A percentile compares a stretch with the other conserved stretches of the same genome.
phyloP scores from a whole-genome alignment of 2,329 filamentous ascomycete genomes.

The Diaporthe vexans region DNA sequence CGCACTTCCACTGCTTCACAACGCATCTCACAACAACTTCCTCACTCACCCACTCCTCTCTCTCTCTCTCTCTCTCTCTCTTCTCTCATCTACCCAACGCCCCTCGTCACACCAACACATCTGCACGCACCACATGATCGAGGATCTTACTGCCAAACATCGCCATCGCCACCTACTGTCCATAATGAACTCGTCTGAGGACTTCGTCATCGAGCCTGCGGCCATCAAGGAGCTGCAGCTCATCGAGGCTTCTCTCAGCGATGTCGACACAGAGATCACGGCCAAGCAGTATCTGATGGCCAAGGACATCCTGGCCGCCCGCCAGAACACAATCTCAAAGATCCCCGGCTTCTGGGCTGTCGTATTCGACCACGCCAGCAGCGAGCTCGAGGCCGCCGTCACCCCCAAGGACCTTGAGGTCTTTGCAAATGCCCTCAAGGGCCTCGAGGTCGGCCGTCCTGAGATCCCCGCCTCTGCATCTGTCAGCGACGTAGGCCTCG shows the following conservation, averaged over 20 bases:
- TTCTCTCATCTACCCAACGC: not conserved
- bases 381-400: conserved; percentile 75
- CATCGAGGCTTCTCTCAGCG: conserved; percentile 49
- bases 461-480: conserved; percentile 55
- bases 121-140: conserved; percentile 7
- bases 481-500: conserved; percentile 50
- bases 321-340: conserved; percentile 67
- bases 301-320: conserved; percentile 66
- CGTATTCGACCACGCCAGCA: conserved; percentile 70
- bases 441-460: conserved; percentile 63
- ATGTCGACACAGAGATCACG: conserved; percentile 51
- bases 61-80: not conserved
- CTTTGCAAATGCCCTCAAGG: conserved; percentile 68
- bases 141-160: conserved; percentile 7
- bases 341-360: conserved; percentile 79
- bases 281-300: conserved; percentile 51
- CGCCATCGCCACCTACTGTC: conserved; percentile 62
- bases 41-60: not conserved
- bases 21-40: not conserved
- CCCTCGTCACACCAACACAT: not conserved
- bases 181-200: conserved; percentile 42
- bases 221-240: conserved; percentile 52
- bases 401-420: conserved; percentile 71
- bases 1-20: not conserved
- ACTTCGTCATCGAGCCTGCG: conserved; percentile 49